phyloP scores from a whole-genome alignment of 1,284 basidiomycete species.

The Irpex rosettiformis region DNA sequence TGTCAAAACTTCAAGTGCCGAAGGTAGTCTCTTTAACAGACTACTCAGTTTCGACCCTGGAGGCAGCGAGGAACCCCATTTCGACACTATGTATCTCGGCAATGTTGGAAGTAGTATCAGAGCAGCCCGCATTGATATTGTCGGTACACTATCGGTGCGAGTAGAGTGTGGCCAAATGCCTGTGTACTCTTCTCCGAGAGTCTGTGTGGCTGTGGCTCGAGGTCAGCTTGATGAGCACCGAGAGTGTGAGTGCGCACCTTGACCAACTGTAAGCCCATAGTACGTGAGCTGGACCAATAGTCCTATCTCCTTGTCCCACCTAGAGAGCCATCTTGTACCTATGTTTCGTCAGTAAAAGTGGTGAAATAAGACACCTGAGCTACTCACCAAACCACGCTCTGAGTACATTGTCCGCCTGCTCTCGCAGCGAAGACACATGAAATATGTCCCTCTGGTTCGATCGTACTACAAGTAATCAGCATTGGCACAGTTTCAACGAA shows the following conservation, averaged over 20 bases:
- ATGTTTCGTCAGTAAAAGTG: conserved; percentile 7
- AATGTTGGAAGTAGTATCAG: conserved; percentile 66
- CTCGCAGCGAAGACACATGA: conserved; percentile 72
- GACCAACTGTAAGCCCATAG: conserved; percentile 73
- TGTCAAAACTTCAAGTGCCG: conserved; percentile 46
- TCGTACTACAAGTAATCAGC: conserved; percentile 52
- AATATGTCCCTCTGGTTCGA: conserved; percentile 84
- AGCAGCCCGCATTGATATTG: conserved; percentile 41
- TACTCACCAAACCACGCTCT: conserved; percentile 71
- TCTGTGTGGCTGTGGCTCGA: conserved; percentile 60
- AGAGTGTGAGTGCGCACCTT: conserved; percentile 43
- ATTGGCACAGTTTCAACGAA: background rate
- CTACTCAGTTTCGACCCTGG: conserved; percentile 34
- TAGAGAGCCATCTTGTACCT: conserved; percentile 87
- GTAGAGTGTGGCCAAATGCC: conserved; percentile 74
- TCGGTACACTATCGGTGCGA: conserved; percentile 36
- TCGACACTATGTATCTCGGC: conserved; percentile 57
- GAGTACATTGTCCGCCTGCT: conserved; percentile 73
- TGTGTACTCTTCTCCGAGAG: conserved; percentile 89
- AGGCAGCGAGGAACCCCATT: conserved; percentile 39
- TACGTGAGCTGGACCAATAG: conserved; percentile 70
- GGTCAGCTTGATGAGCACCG: background rate
- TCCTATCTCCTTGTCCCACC: conserved; percentile 80
- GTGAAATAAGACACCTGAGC: background rate
- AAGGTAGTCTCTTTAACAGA: conserved; percentile 42